phyloP scores from a whole-genome alignment of 768 basidiomycete genomes.

The Xerocomellus amylosporus region DNA sequence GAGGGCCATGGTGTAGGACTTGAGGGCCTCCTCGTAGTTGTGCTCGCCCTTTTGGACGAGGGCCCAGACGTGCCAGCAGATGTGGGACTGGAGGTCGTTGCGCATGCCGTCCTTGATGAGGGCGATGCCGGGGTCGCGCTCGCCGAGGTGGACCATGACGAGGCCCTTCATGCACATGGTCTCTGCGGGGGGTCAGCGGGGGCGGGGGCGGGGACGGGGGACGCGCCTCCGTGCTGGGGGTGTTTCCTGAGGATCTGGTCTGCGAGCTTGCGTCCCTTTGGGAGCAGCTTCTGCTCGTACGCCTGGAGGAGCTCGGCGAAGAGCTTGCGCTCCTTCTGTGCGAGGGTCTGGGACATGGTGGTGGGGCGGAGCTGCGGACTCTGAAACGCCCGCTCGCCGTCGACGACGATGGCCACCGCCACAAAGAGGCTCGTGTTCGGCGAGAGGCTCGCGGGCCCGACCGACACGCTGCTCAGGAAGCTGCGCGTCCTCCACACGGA shows the following conservation, averaged over 20 bases:
- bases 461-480: constrained; percentile 84
- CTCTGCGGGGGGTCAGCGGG: constrained; percentile 48
- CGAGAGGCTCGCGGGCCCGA: constrained; percentile 73
- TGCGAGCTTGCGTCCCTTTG: constrained; percentile 86
- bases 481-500: constrained; percentile 75
- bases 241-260: constrained; percentile 94
- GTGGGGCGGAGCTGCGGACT: too few species aligned
- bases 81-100: constrained; percentile 83
- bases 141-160: constrained; percentile 74
- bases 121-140: constrained; percentile 76
- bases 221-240: constrained; percentile 91
- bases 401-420: constrained; percentile 57
- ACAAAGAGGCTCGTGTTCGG: constrained; percentile 68
- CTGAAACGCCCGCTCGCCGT: neutral
- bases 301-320: constrained; percentile 85
- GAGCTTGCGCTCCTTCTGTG: constrained; percentile 78
- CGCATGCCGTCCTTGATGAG: constrained; percentile 82
- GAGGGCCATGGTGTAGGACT: constrained; percentile 88
- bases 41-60: constrained; percentile 92
- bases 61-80: constrained; percentile 98
- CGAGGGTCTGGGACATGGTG: constrained; percentile 42
- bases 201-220: neutral
- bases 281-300: constrained; percentile 87
- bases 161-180: constrained; percentile 97
- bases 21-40: constrained; percentile 91